Evolutionary conservation across 257 asterid species (phyloP).

Genomic region (Osmanthus fragrans): DNA sequence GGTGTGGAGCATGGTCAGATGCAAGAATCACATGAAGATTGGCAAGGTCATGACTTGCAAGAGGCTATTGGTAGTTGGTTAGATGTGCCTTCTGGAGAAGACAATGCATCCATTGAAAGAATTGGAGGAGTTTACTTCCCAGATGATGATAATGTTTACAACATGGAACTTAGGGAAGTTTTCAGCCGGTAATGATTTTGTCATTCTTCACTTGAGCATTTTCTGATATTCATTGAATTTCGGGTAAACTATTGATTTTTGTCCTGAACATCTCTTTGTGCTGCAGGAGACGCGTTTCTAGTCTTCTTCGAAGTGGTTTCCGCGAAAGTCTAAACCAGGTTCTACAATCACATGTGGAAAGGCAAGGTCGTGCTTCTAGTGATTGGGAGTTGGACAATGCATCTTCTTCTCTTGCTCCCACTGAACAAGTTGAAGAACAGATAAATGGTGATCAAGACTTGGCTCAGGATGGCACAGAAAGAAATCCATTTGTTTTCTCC

Average conservation of each 20-base stretch:
- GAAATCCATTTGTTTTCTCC: conserved; percentile 35
- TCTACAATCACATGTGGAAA: conserved; percentile 66
- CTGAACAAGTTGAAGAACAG: conserved; percentile 51
- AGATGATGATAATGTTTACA: conserved; percentile 60
- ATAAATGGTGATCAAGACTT: conserved; percentile 34
- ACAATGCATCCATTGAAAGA: conserved; percentile 42
- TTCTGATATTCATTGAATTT: neutral
- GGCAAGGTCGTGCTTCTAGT: conserved; percentile 58
- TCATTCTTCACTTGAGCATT: neutral
- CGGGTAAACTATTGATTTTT: neutral
- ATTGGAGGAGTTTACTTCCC: conserved; percentile 42
- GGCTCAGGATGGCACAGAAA: conserved; percentile 35
- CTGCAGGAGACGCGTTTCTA: conserved; percentile 84
- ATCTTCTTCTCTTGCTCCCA: conserved; percentile 45
- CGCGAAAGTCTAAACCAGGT: conserved; percentile 71
- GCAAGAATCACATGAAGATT: conserved; percentile 55
- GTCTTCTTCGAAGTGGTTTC: conserved; percentile 79
- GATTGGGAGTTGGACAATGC: conserved; percentile 58
- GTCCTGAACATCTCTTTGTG: conserved; percentile 3
- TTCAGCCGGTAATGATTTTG: conserved; percentile 60
- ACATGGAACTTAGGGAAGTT: conserved; percentile 76
- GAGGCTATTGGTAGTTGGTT: conserved; percentile 69
- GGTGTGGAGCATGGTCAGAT: conserved; percentile 39
- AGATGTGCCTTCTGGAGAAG: conserved; percentile 60
- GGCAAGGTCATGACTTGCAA: conserved; percentile 55